Evolutionary conservation across 192 early-diverging fungal species (phyloP).

Genomic region (Backusella luteola): DNA sequence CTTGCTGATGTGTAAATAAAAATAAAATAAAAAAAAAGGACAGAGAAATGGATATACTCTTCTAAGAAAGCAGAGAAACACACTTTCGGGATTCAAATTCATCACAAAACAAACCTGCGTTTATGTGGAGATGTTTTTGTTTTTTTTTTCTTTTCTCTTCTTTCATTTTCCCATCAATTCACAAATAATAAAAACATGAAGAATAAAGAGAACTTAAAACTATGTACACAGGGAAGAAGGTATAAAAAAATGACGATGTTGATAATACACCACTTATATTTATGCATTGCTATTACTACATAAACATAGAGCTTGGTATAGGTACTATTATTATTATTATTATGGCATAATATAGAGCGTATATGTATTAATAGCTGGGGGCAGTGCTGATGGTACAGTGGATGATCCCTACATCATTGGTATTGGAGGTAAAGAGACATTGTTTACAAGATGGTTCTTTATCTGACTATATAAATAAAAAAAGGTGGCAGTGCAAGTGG

Average conservation of each 20-base stretch:
- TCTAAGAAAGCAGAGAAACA: background rate
- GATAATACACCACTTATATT: background rate
- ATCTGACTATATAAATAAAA: too few species aligned
- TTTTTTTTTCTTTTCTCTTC: background rate
- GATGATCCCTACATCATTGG: conserved; percentile 68
- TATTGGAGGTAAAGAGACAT: conserved; percentile 56
- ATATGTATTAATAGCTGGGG: background rate
- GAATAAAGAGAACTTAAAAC: background rate
- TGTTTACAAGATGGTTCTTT: background rate
- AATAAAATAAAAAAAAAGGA: too few species aligned
- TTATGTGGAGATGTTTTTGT: background rate
- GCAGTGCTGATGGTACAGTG: conserved; percentile 59
- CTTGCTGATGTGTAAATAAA: too few species aligned
- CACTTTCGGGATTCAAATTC: background rate
- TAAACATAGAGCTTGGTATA: background rate
- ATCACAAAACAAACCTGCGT: background rate
- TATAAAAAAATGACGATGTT: background rate
- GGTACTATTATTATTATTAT: background rate
- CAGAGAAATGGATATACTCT: too few species aligned
- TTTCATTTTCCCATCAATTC: background rate
- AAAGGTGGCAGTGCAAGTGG: conserved; percentile 78
- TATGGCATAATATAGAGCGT: background rate
- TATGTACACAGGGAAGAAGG: background rate
- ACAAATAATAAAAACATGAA: background rate
- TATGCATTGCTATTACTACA: background rate